phyloP scores from a whole-genome alignment of 371 early-diverging fungal species.

The Encephalitozoon romaleae region DNA sequence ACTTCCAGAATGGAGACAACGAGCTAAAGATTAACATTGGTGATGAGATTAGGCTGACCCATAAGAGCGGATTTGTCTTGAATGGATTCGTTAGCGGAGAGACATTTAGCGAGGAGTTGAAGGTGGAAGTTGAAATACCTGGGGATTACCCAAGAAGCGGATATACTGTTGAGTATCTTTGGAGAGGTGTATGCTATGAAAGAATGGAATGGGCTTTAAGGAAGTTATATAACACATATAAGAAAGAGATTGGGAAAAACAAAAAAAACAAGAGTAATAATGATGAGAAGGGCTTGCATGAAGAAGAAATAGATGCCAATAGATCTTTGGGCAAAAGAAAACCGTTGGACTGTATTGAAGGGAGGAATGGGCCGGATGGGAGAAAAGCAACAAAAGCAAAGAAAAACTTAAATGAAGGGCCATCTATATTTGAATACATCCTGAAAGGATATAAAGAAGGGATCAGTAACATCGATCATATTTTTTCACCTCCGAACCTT shows the following conservation, averaged over 20 bases:
- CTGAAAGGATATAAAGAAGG: slow-evolving; percentile 68
- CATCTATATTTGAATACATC: slow-evolving; percentile 79
- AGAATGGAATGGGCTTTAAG: slow-evolving; percentile 42
- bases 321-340: not conserved
- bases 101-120: slow-evolving; percentile 83
- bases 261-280: not conserved
- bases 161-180: slow-evolving; percentile 90
- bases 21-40: slow-evolving; percentile 84
- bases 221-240: slow-evolving; percentile 18
- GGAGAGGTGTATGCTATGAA: slow-evolving; percentile 90
- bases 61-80: slow-evolving; percentile 71
- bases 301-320: not conserved
- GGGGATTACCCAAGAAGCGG: slow-evolving; percentile 77
- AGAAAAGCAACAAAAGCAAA: slow-evolving; percentile 82
- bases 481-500: slow-evolving; percentile 69
- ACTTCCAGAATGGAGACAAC: slow-evolving; percentile 77
- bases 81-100: slow-evolving; percentile 75
- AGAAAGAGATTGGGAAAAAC: not conserved
- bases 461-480: slow-evolving; percentile 78
- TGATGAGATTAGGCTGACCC: slow-evolving; percentile 77
- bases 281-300: not conserved
- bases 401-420: slow-evolving; percentile 81
- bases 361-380: not conserved
- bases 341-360: slow-evolving; percentile 59
- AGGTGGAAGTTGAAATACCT: slow-evolving; percentile 70